A percentile compares a stretch with the other conserved stretches of the same genome.
These are phyloP conservation scores for Dillenia suffruticosa DNA, from an alignment of 164 flowering plant genomes.

Conservation along the genomic window DNA sequence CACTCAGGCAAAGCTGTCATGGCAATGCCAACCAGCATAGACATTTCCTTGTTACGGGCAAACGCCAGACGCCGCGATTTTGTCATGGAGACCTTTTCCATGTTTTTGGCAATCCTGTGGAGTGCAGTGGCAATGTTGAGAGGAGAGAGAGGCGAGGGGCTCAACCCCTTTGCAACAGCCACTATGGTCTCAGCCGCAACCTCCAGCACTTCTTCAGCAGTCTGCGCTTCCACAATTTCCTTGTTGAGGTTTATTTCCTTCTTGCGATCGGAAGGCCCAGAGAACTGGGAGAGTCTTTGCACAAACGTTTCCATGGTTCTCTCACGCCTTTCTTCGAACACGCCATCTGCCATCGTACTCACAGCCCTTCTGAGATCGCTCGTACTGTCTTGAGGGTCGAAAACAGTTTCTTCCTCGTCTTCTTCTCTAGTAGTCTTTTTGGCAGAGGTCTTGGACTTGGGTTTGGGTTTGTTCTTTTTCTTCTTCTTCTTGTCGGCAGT, in stretches of 20 bases:
- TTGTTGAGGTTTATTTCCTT: conserved; percentile 76
- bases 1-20: conserved; percentile 84
- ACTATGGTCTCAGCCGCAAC: conserved; percentile 57
- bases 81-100: conserved; percentile 88
- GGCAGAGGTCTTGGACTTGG: conserved; percentile 21
- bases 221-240: conserved; percentile 66
- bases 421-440: conserved; percentile 23
- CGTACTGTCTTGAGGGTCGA: conserved; percentile 10
- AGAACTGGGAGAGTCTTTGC: conserved; percentile 69
- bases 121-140: conserved; percentile 89
- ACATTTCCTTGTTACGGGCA: conserved; percentile 89
- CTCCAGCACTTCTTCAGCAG: conserved; percentile 83
- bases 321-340: conserved; percentile 67
- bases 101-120: conserved; percentile 90
- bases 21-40: conserved; percentile 86
- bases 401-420: conserved; percentile 24
- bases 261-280: conserved; percentile 78
- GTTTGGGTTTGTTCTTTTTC: conserved; percentile 36
- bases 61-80: conserved; percentile 65
- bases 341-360: conserved; percentile 56
- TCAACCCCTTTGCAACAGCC: conserved; percentile 88
- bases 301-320: conserved; percentile 60
- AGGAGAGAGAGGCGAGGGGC: conserved; percentile 89
- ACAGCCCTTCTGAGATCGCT: conserved; percentile 31
- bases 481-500: conserved; percentile 44